Evolutionary conservation across 83 land plant genomes (phyloP).

Genomic region (Picea abies): DNA sequence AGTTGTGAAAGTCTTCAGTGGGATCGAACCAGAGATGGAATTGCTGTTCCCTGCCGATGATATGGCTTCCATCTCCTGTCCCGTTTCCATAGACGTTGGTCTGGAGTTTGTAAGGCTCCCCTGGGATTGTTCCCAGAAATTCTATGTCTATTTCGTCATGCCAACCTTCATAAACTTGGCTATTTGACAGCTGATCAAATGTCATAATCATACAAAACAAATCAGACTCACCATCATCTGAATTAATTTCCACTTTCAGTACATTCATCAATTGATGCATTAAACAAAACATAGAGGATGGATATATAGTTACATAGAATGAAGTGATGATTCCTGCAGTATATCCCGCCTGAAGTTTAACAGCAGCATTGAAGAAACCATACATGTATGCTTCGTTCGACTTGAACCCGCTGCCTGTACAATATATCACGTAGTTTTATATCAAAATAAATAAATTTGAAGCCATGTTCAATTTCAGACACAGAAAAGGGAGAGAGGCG

Average conservation of each 20-base stretch:
- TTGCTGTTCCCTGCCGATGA: slow-evolving; percentile 35
- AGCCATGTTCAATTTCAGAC: neutral
- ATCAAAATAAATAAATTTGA: neutral
- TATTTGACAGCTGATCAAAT: slow-evolving; percentile 32
- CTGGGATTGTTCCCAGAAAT: slow-evolving; percentile 38
- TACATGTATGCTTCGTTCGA: slow-evolving; percentile 46
- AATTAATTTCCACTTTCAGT: neutral
- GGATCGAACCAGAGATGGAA: slow-evolving; percentile 53
- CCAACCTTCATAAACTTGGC: slow-evolving; percentile 13
- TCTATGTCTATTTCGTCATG: slow-evolving; percentile 49
- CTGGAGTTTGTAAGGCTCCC: slow-evolving; percentile 34
- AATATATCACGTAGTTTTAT: neutral
- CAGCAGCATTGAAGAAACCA: slow-evolving; percentile 75
- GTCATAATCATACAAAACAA: neutral
- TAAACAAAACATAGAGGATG: neutral
- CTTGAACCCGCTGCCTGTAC: slow-evolving; percentile 77
- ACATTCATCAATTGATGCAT: neutral
- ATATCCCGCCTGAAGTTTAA: slow-evolving; percentile 80
- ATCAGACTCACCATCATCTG: neutral
- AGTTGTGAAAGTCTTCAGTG: slow-evolving; percentile 32
- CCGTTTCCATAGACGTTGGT: slow-evolving; percentile 48
- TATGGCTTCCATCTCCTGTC: slow-evolving; percentile 25
- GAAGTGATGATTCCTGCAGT: slow-evolving; percentile 90
- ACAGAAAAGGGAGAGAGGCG: neutral
- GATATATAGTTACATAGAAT: slow-evolving; percentile 49